phyloP scores from a whole-genome alignment of 106 monocot genomes.

The Chionographis japonica region DNA sequence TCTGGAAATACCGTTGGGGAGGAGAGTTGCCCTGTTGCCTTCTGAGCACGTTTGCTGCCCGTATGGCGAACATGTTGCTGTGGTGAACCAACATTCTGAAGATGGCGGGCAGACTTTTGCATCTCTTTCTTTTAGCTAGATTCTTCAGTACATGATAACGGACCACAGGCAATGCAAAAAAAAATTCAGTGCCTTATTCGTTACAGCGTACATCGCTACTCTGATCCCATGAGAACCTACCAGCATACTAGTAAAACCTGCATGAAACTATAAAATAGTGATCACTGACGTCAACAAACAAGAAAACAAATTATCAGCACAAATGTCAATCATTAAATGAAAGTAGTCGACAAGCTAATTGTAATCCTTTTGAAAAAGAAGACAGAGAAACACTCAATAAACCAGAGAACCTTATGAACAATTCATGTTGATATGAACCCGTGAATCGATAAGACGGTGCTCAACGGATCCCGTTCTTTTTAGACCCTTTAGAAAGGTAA shows the following conservation, averaged over 20 bases:
- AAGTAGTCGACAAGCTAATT: too few relatives aligned
- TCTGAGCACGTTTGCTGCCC: constrained; percentile 47
- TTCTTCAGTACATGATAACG: constrained; percentile 13
- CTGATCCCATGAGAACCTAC: constrained; percentile 5
- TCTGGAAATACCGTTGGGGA: constrained; percentile 70
- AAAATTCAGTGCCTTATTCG: neutral
- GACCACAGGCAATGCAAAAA: constrained; percentile 3
- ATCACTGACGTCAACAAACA: too few relatives aligned
- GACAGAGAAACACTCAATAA: too few relatives aligned
- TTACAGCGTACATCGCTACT: constrained; percentile 6
- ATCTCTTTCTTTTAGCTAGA: constrained; percentile 25
- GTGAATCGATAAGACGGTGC: too few relatives aligned
- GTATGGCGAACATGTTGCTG: constrained; percentile 33
- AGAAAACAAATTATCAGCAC: too few relatives aligned
- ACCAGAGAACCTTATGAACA: too few relatives aligned
- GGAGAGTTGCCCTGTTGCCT: constrained; percentile 53
- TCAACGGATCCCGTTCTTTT: too few relatives aligned
- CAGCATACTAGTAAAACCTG: constrained; percentile 29
- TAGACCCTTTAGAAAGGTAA: too few relatives aligned
- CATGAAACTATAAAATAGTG: neutral
- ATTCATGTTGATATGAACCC: too few relatives aligned
- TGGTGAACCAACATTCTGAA: constrained; percentile 38
- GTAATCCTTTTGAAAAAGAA: too few relatives aligned
- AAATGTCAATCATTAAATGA: too few relatives aligned
- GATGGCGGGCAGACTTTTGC: constrained; percentile 36